phyloP scores from a whole-genome alignment of 306 rosid genomes.

The Medicago lupulina region DNA sequence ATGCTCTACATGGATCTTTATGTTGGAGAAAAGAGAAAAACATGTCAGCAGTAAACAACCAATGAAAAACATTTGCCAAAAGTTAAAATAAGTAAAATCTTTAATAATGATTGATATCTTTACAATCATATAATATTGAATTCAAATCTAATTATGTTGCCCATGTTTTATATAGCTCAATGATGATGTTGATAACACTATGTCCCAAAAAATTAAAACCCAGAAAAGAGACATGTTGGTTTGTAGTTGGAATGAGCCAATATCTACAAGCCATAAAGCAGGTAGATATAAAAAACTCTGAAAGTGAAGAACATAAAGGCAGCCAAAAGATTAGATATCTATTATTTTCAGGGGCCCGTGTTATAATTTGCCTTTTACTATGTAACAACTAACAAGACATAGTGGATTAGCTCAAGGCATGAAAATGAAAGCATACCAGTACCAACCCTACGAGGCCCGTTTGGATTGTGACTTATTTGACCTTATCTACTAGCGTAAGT shows the following conservation, averaged over 20 bases:
- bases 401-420: slow-evolving; percentile 21
- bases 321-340: slow-evolving; percentile 18
- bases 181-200: not conserved
- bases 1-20: not conserved
- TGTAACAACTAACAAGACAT: slow-evolving; percentile 23
- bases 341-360: slow-evolving; percentile 17
- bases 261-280: slow-evolving; percentile 28
- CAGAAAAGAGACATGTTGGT: slow-evolving; percentile 6
- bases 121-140: slow-evolving; percentile 21
- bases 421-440: slow-evolving; percentile 35
- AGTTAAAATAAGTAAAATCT: slow-evolving; percentile 27
- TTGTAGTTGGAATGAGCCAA: slow-evolving; percentile 27
- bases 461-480: no score
- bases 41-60: slow-evolving; percentile 11
- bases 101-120: not conserved
- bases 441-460: not conserved
- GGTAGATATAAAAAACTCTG: slow-evolving; percentile 11
- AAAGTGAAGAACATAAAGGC: slow-evolving; percentile 21
- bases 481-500: no score
- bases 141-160: slow-evolving; percentile 11
- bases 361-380: slow-evolving; percentile 33
- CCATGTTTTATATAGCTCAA: slow-evolving; percentile 27
- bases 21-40: slow-evolving; percentile 12
- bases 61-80: slow-evolving; percentile 28
- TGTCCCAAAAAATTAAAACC: slow-evolving; percentile 14